Evolutionary conservation across 805 yeast species (phyloP).

Genomic region (Maudiozyma barnettii): DNA sequence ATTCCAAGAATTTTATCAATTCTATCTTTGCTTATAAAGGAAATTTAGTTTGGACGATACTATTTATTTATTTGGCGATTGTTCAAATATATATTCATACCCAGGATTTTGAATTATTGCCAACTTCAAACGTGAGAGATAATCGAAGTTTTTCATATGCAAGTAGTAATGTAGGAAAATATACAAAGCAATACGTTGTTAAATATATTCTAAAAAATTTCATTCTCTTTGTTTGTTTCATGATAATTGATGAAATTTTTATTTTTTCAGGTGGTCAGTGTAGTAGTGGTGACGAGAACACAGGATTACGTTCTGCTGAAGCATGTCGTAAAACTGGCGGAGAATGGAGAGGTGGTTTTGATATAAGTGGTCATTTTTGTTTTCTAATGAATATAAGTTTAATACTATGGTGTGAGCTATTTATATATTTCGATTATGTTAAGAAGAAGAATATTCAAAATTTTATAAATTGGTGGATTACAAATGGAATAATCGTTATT

Average conservation of each 20-base stretch:
- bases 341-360: conserved; percentile 42
- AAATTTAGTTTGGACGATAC: conserved; percentile 20
- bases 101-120: conserved; percentile 7
- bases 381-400: conserved; percentile 36
- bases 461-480: conserved; percentile 3
- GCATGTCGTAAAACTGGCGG: conserved; percentile 27
- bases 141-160: not conserved
- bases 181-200: conserved; percentile 16
- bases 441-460: conserved; percentile 6
- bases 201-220: conserved; percentile 22
- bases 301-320: conserved; percentile 24
- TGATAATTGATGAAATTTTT: conserved; percentile 28
- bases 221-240: conserved; percentile 19
- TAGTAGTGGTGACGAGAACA: conserved; percentile 5
- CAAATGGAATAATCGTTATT: conserved; percentile 3
- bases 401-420: conserved; percentile 32
- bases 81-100: conserved; percentile 12
- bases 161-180: not conserved
- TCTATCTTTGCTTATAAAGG: conserved; percentile 32
- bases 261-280: conserved; percentile 30
- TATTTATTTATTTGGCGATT: conserved; percentile 18
- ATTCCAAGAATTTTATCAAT: conserved; percentile 25
- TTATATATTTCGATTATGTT: conserved; percentile 7
- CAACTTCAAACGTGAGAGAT: conserved; percentile 5
- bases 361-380: conserved; percentile 45